phyloP scores from a whole-genome alignment of 2,329 filamentous ascomycete species.

The Fusarium sp. region DNA sequence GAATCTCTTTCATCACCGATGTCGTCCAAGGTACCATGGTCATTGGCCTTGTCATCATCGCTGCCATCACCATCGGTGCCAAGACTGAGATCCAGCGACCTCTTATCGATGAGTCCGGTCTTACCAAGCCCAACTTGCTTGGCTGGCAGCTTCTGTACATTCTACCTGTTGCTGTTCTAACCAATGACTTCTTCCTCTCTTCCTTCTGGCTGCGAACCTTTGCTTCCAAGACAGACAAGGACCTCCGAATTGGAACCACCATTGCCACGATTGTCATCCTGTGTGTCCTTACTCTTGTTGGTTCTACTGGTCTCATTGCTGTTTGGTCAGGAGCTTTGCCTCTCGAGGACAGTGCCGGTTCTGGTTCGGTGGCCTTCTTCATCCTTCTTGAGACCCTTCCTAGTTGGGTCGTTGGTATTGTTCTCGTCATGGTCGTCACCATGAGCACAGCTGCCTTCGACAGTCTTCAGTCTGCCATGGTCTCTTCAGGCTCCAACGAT shows the following conservation, averaged over 20 bases:
- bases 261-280: constrained; percentile 74
- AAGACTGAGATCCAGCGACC: constrained; percentile 77
- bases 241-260: constrained; percentile 79
- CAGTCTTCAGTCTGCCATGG: constrained; percentile 83
- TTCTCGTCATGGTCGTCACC: constrained; percentile 82
- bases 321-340: constrained; percentile 81
- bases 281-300: constrained; percentile 77
- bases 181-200: constrained; percentile 88
- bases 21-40: constrained; percentile 86
- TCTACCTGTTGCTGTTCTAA: constrained; percentile 80
- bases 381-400: constrained; percentile 77
- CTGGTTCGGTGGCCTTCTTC: constrained; percentile 79
- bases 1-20: constrained; percentile 85
- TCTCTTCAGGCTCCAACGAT: constrained; percentile 86
- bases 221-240: constrained; percentile 80
- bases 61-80: constrained; percentile 80
- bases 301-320: constrained; percentile 77
- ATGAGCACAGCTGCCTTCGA: constrained; percentile 84
- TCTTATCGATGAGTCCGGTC: constrained; percentile 74
- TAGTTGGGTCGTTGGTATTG: constrained; percentile 82
- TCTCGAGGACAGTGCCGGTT: constrained; percentile 63
- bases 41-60: constrained; percentile 77
- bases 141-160: constrained; percentile 91
- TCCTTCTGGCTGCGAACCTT: constrained; percentile 89
- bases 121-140: constrained; percentile 75